Percentiles rank a stretch among this genome's conserved stretches.
Conservation (phyloP, 345 rosid genomes). For the Gossypioides kirkii region DNA sequence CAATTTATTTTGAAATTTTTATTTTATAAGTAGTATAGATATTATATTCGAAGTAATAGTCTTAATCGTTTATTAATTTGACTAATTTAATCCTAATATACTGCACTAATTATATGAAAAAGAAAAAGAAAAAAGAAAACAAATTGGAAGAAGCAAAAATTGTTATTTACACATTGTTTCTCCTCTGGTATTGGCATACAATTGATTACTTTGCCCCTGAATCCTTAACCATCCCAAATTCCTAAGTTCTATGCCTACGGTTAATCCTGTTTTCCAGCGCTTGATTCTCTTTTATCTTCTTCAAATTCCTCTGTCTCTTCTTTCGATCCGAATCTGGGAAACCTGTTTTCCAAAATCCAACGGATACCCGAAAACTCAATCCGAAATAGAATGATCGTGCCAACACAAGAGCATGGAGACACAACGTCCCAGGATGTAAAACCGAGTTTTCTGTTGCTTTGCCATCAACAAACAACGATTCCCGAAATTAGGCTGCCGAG, state of each 20-base stretch:
- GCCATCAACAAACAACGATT: slow-evolving; percentile 49
- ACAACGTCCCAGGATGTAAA: slow-evolving; percentile 84
- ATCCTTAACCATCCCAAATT: neutral
- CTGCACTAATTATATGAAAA: neutral
- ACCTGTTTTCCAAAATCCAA: neutral
- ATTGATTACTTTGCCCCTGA: neutral
- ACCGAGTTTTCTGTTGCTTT: slow-evolving; percentile 76
- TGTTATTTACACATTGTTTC: neutral
- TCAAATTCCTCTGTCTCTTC: neutral
- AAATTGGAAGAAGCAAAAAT: neutral
- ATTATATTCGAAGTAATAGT: too few species aligned
- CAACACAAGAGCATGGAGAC: slow-evolving; percentile 83
- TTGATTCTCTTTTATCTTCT: neutral
- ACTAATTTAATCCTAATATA: neutral
- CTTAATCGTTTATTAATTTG: too few species aligned
- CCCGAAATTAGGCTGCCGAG: slow-evolving; percentile 33
- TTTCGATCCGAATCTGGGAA: neutral
- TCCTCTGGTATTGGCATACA: neutral
- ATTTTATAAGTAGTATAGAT: too few species aligned
- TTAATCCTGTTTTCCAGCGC: neutral
- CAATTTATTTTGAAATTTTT: too few species aligned
- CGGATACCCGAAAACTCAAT: slow-evolving; percentile 13
- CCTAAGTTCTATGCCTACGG: neutral
- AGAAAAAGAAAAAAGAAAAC: neutral
- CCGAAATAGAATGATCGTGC: slow-evolving; percentile 47